A percentile compares a stretch with the other conserved stretches of the same genome.
phyloP scores from a whole-genome alignment of 2,329 filamentous ascomycete genomes.

The Capronia americana region DNA sequence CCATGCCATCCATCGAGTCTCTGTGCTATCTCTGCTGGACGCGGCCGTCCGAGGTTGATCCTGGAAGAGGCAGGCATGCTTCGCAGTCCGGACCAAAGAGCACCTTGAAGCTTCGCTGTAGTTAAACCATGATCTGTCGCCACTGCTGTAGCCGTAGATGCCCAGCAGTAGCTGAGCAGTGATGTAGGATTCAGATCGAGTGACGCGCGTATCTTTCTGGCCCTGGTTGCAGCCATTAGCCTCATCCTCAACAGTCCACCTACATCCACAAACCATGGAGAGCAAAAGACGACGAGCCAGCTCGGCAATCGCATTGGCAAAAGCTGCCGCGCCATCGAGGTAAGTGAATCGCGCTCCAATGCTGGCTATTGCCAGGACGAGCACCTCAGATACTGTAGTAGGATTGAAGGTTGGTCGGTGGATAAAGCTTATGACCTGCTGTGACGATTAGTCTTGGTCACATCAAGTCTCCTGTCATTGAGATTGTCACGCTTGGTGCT shows the following conservation, averaged over 20 bases:
- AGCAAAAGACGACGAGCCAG: slow-evolving; percentile 8
- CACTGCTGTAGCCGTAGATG: slow-evolving; percentile 15
- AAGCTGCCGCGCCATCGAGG: slow-evolving; percentile 8
- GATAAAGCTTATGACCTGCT: slow-evolving; percentile 16
- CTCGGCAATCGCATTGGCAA: slow-evolving; percentile 14
- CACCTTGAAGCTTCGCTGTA: neutral
- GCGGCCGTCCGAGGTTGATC: neutral
- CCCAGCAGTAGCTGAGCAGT: slow-evolving; percentile 14
- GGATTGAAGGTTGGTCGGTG: slow-evolving; percentile 24
- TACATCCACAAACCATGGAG: neutral
- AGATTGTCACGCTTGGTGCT: too few species aligned
- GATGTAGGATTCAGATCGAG: slow-evolving; percentile 12
- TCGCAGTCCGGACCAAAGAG: slow-evolving; percentile 2
- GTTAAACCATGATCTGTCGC: slow-evolving; percentile 12
- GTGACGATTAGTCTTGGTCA: neutral
- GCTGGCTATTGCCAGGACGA: slow-evolving; percentile 16
- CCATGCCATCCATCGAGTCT: slow-evolving; percentile 15
- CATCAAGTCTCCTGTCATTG: too few species aligned
- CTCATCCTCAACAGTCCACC: neutral
- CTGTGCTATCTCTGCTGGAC: neutral
- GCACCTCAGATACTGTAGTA: neutral
- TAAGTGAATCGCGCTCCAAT: slow-evolving; percentile 20
- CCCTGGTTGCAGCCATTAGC: neutral
- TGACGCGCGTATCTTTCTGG: slow-evolving; percentile 1
- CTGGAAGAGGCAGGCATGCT: slow-evolving; percentile 5